Percentiles rank a stretch among this genome's conserved stretches.
phyloP scores from a whole-genome alignment of 139 green algal genomes.

The Marvania coccoides region DNA sequence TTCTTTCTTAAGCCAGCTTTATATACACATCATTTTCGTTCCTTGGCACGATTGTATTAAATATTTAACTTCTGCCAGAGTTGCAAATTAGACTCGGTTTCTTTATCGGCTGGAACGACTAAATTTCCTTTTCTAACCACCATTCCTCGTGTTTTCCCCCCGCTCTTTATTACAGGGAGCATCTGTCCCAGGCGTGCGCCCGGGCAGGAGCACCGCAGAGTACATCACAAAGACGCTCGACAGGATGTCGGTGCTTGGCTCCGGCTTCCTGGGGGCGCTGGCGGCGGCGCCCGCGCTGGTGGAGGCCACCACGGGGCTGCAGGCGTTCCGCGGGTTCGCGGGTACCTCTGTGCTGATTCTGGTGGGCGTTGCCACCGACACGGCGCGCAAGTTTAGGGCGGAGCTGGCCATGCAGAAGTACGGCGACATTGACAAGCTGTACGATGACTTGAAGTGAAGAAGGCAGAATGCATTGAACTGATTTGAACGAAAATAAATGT shows the following conservation, averaged over 20 bases:
- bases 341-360: constrained; percentile 83
- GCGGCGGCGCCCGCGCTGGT: constrained; percentile 76
- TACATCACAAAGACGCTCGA: constrained; percentile 88
- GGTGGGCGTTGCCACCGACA: constrained; percentile 93
- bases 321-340: constrained; percentile 93
- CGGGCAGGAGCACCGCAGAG: constrained; percentile 79
- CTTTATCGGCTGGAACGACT: too few species aligned
- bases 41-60: too few species aligned
- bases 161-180: constrained; percentile 54
- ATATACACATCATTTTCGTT: too few species aligned
- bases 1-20: too few species aligned
- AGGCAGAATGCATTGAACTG: too few species aligned
- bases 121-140: too few species aligned
- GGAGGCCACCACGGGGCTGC: constrained; percentile 68
- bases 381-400: constrained; percentile 75
- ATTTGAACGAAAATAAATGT: too few species aligned
- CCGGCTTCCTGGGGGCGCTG: constrained; percentile 85
- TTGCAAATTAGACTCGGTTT: too few species aligned
- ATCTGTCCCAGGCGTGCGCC: constrained; percentile 83
- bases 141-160: too few species aligned
- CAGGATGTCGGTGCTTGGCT: constrained; percentile 89
- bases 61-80: too few species aligned
- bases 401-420: constrained; percentile 91
- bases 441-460: not conserved
- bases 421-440: constrained; percentile 66